Evolutionary conservation across 257 asterid species (phyloP).

Genomic region (Nicotiana otophora): DNA sequence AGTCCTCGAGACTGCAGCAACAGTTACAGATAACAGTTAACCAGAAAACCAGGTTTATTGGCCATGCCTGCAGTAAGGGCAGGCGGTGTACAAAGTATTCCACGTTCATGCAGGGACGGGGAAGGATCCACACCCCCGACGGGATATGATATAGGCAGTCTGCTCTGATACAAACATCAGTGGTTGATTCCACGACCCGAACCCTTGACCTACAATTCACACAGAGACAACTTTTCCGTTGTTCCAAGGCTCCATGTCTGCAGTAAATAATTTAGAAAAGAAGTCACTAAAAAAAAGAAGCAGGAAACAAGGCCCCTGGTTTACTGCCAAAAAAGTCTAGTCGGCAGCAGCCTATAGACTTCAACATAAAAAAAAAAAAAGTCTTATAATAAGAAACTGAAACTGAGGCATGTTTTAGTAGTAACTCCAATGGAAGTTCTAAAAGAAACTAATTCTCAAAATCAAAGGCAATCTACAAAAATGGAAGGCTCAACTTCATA

Average conservation of each 20-base stretch:
- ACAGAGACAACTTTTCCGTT: no score
- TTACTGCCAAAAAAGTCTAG: conserved; percentile 27
- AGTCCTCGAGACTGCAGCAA: conserved; percentile 9
- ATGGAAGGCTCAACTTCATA: conserved; percentile 32
- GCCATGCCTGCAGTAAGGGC: neutral
- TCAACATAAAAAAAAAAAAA: neutral
- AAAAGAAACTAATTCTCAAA: neutral
- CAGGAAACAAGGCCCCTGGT: conserved; percentile 38
- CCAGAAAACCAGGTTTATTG: conserved; percentile 12
- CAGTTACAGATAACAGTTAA: conserved; percentile 15
- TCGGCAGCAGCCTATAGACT: conserved; percentile 5
- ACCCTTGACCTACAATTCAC: no score
- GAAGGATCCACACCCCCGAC: no score
- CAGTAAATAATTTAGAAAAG: conserved; percentile 9
- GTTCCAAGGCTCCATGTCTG: neutral
- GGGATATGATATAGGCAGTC: no score
- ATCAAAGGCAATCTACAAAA: neutral
- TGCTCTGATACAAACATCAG: no score
- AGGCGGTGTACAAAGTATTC: no score
- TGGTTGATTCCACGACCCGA: no score
- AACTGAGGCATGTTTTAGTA: neutral
- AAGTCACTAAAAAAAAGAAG: conserved; percentile 7
- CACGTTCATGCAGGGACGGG: no score
- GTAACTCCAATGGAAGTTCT: neutral
- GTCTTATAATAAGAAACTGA: neutral